phyloP scores from a whole-genome alignment of 2,329 filamentous ascomycete species.

The Geosmithia putterillii region DNA sequence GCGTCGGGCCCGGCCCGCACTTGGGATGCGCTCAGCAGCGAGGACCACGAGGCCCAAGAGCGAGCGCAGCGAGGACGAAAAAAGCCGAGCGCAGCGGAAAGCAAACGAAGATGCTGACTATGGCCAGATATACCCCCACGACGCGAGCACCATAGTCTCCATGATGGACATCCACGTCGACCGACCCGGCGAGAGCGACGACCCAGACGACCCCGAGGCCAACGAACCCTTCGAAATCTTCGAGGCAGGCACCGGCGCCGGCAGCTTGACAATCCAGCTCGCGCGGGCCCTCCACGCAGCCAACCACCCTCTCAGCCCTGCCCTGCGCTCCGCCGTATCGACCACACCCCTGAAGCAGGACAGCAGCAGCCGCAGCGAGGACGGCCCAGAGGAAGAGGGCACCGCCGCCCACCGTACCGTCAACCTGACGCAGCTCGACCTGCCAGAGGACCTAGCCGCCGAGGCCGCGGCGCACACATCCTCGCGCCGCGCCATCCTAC shows the following conservation, averaged over 20 bases:
- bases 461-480: constrained; percentile 4
- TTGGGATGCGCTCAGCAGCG: too few species aligned
- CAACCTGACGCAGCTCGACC: constrained; percentile 10
- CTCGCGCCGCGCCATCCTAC: constrained; percentile 56
- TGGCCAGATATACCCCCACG: constrained; percentile 49
- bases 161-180: constrained; percentile 61
- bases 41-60: neutral
- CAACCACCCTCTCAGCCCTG: constrained; percentile 30
- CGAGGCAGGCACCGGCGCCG: constrained; percentile 79
- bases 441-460: constrained; percentile 8
- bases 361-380: neutral
- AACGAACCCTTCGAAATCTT: constrained; percentile 54
- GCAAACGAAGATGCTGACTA: neutral
- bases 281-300: constrained; percentile 65
- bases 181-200: constrained; percentile 19
- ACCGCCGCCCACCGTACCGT: neutral
- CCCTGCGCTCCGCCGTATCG: constrained; percentile 1
- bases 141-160: constrained; percentile 63
- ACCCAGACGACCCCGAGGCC: constrained; percentile 10
- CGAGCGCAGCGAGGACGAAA: neutral
- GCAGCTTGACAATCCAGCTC: constrained; percentile 63
- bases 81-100: neutral
- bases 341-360: neutral
- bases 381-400: neutral
- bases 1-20: too few species aligned